Percentiles rank a stretch among this genome's conserved stretches.
phyloP scores from a whole-genome alignment of 345 rosid species.

The Eutrema yunnanense region DNA sequence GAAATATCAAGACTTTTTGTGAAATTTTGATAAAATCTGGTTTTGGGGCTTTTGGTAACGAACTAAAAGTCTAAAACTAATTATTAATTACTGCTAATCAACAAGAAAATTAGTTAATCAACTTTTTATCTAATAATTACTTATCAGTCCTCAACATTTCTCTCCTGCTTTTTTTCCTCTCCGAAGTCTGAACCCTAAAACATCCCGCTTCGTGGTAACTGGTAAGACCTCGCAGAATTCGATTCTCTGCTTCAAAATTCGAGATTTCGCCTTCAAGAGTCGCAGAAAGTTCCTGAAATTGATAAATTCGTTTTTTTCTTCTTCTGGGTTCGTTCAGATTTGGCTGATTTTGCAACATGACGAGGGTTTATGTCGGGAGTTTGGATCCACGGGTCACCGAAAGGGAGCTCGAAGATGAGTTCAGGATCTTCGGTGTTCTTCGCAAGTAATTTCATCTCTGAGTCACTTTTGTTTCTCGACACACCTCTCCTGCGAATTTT shows the following conservation, averaged over 20 bases:
- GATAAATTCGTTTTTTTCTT: neutral
- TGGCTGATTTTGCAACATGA: conserved; percentile 36
- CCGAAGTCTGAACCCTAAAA: conserved; percentile 16
- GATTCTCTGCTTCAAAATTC: neutral
- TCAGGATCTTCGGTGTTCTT: conserved; percentile 60
- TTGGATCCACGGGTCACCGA: conserved; percentile 60
- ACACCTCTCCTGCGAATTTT: neutral
- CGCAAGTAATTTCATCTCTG: conserved; percentile 38
- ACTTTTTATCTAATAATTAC: neutral
- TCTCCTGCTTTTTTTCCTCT: neutral
- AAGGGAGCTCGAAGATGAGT: conserved; percentile 79
- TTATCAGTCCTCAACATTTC: neutral
- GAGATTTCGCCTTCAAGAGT: neutral
- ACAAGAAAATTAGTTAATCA: neutral
- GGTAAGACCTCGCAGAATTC: neutral
- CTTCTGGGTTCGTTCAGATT: conserved; percentile 1
- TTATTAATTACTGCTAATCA: neutral
- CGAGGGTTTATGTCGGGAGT: conserved; percentile 74
- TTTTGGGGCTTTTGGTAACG: too few relatives aligned
- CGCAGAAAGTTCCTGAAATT: neutral
- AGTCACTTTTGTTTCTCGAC: neutral
- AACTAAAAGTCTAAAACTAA: too few relatives aligned
- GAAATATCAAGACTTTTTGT: too few relatives aligned
- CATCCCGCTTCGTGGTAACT: neutral
- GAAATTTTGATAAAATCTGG: too few relatives aligned